phyloP scores from a whole-genome alignment of 2,329 filamentous ascomycete genomes.

The Amylocarpus encephaloides region DNA sequence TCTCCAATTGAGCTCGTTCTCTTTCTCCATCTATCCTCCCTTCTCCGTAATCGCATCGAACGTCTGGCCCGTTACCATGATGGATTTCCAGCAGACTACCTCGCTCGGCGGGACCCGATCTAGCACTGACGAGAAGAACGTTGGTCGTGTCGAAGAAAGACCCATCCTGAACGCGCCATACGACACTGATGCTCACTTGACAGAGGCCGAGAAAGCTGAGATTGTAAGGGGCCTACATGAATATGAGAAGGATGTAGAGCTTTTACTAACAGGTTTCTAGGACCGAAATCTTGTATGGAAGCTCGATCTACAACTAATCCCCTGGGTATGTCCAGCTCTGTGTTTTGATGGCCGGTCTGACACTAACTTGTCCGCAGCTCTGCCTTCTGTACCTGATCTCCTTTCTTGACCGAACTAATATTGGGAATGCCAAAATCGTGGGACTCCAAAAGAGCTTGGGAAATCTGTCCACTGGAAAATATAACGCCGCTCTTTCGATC shows the following conservation, averaged over 20 bases:
- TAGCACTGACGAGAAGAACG: no score
- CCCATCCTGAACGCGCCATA: no score
- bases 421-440: constrained; percentile 65
- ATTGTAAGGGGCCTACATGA: constrained; percentile 42
- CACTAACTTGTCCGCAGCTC: constrained; percentile 55
- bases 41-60: no score
- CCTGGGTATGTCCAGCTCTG: no score
- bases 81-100: no score
- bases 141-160: no score
- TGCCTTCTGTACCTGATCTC: constrained; percentile 70
- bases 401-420: constrained; percentile 73
- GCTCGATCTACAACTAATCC: constrained; percentile 39
- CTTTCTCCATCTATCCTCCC: no score
- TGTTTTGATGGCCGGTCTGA: constrained; percentile 22
- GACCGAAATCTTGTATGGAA: constrained; percentile 57
- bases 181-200: constrained; percentile 60
- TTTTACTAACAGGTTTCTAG: constrained; percentile 33
- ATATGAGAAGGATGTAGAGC: no score
- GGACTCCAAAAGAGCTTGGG: constrained; percentile 53
- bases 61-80: no score
- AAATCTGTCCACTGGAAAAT: constrained; percentile 55
- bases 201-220: constrained; percentile 52
- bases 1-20: no score
- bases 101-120: no score
- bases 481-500: constrained; percentile 70